phyloP scores from a whole-genome alignment of 257 asterid species.

The Parsonsia alboflavescens region DNA sequence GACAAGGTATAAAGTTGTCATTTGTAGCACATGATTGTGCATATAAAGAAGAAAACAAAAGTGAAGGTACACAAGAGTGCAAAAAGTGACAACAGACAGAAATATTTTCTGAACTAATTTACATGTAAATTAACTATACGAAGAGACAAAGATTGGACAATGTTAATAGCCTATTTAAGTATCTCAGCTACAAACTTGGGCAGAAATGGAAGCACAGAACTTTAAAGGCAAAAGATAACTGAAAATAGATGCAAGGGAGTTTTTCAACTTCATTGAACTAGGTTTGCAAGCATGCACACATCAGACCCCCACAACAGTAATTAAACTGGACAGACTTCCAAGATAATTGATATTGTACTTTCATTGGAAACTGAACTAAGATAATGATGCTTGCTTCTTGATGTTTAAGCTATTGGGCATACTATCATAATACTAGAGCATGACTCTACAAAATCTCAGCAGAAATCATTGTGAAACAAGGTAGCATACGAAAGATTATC shows the following conservation, averaged over 20 bases:
- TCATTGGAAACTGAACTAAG: neutral
- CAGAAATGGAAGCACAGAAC: neutral
- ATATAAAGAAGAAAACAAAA: neutral
- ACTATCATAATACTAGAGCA: neutral
- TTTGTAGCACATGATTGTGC: neutral
- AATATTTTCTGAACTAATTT: neutral
- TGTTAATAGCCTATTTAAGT: neutral
- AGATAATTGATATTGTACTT: neutral
- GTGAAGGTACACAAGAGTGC: too few relatives aligned
- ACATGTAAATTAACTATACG: neutral
- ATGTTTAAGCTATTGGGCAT: neutral
- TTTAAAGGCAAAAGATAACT: neutral
- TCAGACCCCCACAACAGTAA: neutral
- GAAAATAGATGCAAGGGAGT: neutral
- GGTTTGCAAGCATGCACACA: neutral
- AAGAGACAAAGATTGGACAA: neutral
- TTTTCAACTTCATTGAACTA: neutral
- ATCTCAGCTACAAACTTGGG: neutral
- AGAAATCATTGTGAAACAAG: neutral
- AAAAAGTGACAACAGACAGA: neutral
- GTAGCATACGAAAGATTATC: neutral
- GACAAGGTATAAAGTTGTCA: neutral
- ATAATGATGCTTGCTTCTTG: neutral
- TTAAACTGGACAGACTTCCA: neutral
- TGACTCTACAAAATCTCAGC: neutral